A percentile compares a stretch with the other conserved stretches of the same genome.
Evolutionary conservation across 805 yeast species (phyloP).

Genomic region (Starmerella lactis-condensi): DNA sequence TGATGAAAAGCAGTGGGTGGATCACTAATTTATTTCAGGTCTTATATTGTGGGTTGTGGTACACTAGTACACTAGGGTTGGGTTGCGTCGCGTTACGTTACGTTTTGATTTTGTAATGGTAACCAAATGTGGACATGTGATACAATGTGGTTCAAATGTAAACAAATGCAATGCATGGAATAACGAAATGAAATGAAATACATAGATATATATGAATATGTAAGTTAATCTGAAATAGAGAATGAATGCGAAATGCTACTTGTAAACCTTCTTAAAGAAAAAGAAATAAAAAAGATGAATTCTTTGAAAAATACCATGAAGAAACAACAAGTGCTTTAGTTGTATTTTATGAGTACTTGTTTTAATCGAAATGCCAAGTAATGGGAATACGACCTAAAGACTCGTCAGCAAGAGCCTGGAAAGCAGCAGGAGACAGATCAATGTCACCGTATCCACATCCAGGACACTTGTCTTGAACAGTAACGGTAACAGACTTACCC

Average conservation of each 20-base stretch:
- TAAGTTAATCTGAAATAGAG: no score
- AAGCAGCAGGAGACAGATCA: conserved; percentile 47
- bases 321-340: no score
- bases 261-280: background rate
- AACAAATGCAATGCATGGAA: background rate
- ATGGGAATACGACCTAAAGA: conserved; percentile 36
- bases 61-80: no score
- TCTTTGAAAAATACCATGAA: no score
- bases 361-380: conserved; percentile 27
- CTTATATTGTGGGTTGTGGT: no score
- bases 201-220: conserved; percentile 2
- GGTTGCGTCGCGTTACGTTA: no score
- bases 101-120: no score
- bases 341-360: no score
- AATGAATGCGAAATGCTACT: background rate
- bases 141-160: background rate
- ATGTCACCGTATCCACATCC: conserved; percentile 35
- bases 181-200: background rate
- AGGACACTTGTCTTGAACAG: conserved; percentile 39
- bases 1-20: no score
- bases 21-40: no score
- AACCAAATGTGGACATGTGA: background rate
- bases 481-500: conserved; percentile 37
- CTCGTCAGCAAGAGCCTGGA: conserved; percentile 32
- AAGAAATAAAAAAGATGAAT: no score